Evolutionary conservation across 2,329 filamentous ascomycete genomes (phyloP), one percentile per base, ranked within the genome.

Genomic region (Chaetomiaceae sp.): DNA sequence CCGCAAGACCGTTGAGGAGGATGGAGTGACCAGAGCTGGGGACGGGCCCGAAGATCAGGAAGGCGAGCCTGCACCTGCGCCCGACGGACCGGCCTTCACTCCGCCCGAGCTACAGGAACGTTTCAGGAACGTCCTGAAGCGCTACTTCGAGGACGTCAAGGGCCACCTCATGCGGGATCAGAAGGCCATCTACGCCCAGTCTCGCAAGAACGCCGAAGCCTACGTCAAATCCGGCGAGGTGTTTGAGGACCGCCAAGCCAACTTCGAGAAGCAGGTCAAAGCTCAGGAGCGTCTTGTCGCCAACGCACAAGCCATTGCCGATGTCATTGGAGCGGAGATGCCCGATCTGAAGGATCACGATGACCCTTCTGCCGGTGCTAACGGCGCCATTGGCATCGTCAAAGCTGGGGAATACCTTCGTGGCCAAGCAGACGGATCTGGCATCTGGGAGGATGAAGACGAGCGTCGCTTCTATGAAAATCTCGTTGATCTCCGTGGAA

Each of bases 201-300:
- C 87, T 44, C 87, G 89, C 53, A 89, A 91, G 57, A 98, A 98
- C 67, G 91, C 93, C 1, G 93, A 98, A 66, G 93, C 91, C 6
- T 98, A 98, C 59, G 91, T 98, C 58, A 96, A 96, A 61, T 97
- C 93, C 30, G 93, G 93, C 2, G 93, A 98, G 62, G 91, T 98
- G 5, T 97, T 98, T 54, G 93, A 98, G 63, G 93, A 98, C 61
- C 85, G 93, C 41, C 93, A 98, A 63, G 81, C 89, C 44, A 97
- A 90, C 61, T 95, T 94, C 56, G 94, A 98, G 64, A 96, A 90
- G 65, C 86, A 93, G 57, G 74, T 90, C 47, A 98, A 97, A 66
- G 77, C 85, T 1, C 88, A 97, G 61, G 93, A 98, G 63, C 89
- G 90, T 55, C 76, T 98, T 3, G 75, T 95, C 20, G 73, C 88